Percentiles rank a stretch among this genome's conserved stretches.
Evolutionary conservation across 257 asterid genomes (phyloP).

Genomic region (Solanum pimpinellifolium): DNA sequence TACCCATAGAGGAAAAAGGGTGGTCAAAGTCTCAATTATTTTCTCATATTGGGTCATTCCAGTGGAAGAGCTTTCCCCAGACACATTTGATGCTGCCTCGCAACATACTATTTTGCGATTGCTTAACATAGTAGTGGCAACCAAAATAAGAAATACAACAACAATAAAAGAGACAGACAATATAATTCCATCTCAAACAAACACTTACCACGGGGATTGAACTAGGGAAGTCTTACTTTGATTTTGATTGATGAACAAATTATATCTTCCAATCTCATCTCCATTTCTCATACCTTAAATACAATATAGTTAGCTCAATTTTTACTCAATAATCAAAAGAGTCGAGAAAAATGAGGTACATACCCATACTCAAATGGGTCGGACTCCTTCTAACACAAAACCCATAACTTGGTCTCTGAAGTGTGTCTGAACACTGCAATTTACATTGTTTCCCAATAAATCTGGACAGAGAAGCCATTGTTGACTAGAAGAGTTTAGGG

Average conservation of each 20-base stretch:
- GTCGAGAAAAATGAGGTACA: background rate
- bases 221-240: background rate
- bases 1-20: slow-evolving; percentile 96
- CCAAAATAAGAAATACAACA: background rate
- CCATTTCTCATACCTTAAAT: slow-evolving; percentile 14
- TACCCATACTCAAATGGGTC: slow-evolving; percentile 22
- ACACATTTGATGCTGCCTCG: slow-evolving; percentile 50
- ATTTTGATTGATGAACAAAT: slow-evolving; percentile 7
- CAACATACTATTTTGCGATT: slow-evolving; percentile 24
- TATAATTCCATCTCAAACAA: background rate
- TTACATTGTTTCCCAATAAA: slow-evolving; percentile 16
- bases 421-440: slow-evolving; percentile 10
- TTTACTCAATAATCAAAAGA: background rate
- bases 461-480: slow-evolving; percentile 33
- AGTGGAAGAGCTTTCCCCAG: slow-evolving; percentile 58
- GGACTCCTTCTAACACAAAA: background rate
- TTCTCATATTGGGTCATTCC: slow-evolving; percentile 67
- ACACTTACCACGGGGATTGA: slow-evolving; percentile 16
- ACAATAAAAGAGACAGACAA: background rate
- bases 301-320: background rate
- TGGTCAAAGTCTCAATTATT: slow-evolving; percentile 81
- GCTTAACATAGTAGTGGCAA: slow-evolving; percentile 12
- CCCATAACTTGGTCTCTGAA: slow-evolving; percentile 7
- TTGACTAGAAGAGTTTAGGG: background rate
- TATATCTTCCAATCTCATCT: background rate